Evolutionary conservation across 495 filamentous ascomycete genomes (phyloP).

Genomic region (Chaetomium cochliodes): DNA sequence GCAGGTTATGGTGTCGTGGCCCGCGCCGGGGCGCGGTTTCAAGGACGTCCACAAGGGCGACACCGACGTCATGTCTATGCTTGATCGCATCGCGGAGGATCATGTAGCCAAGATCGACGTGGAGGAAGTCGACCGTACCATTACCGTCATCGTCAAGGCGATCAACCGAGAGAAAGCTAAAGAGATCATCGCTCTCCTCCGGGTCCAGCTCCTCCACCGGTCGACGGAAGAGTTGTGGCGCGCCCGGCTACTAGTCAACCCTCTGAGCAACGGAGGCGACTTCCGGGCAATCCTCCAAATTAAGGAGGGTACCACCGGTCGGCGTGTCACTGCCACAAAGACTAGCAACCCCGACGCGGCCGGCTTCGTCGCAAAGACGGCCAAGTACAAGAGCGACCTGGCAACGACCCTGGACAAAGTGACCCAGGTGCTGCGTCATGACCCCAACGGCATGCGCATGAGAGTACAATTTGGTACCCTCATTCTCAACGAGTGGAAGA

Average conservation of each 20-base stretch:
- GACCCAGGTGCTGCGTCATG: conserved; percentile 10
- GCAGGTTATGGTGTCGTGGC: conserved; percentile 18
- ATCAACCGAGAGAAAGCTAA: conserved; percentile 13
- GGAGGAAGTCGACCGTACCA: background rate
- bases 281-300: background rate
- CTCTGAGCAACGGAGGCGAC: background rate
- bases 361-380: background rate
- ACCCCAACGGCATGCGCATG: conserved; percentile 42
- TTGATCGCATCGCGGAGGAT: conserved; percentile 21
- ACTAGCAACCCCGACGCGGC: background rate
- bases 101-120: conserved; percentile 19
- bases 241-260: conserved; percentile 16
- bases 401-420: conserved; percentile 1
- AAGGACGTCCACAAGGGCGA: conserved; percentile 24
- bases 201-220: background rate
- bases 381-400: conserved; percentile 21
- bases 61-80: conserved; percentile 10
- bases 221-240: conserved; percentile 25
- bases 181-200: conserved; percentile 8
- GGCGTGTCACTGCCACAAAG: conserved; percentile 7
- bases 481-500: conserved; percentile 47
- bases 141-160: conserved; percentile 23
- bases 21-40: conserved; percentile 15
- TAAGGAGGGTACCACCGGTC: conserved; percentile 12
- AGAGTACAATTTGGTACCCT: conserved; percentile 58